A percentile compares a stretch with the other conserved stretches of the same genome.
Evolutionary conservation across 441 rosid species (phyloP).

Genomic region (Populus hybrid): DNA sequence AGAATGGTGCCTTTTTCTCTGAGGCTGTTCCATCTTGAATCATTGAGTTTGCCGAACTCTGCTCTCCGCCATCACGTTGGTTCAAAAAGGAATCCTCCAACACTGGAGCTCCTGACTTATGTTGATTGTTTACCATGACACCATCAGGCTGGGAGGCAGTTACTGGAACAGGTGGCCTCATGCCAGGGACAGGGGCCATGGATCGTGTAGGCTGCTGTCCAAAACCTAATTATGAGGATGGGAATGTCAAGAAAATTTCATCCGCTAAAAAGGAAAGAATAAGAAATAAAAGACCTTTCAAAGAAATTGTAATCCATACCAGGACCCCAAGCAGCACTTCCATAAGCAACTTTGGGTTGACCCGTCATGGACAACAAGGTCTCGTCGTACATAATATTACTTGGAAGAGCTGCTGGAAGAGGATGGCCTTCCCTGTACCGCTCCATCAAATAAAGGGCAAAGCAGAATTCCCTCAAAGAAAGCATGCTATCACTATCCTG

Average conservation of each 20-base stretch:
- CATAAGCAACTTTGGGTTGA: conserved; percentile 56
- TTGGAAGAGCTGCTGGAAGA: conserved; percentile 79
- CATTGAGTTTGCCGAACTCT: conserved; percentile 36
- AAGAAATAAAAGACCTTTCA: conserved; percentile 11
- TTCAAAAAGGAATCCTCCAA: conserved; percentile 62
- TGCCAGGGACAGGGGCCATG: conserved; percentile 53
- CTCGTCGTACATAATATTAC: conserved; percentile 79
- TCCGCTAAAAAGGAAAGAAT: conserved; percentile 4
- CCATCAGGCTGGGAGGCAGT: conserved; percentile 44
- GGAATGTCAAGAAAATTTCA: conserved; percentile 13
- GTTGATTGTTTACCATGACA: conserved; percentile 44
- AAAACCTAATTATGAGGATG: conserved; percentile 50
- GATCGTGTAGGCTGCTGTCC: conserved; percentile 64
- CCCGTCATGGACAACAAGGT: conserved; percentile 79
- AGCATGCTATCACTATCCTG: conserved; percentile 73
- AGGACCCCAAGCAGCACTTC: conserved; percentile 76
- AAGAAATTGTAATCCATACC: conserved; percentile 45
- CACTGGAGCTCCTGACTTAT: conserved; percentile 43
- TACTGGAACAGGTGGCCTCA: conserved; percentile 64
- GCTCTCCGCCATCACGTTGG: conserved; percentile 42
- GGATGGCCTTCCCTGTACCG: conserved; percentile 86
- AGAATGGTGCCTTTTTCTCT: conserved; percentile 57
- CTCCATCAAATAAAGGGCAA: conserved; percentile 95
- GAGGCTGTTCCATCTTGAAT: conserved; percentile 42
- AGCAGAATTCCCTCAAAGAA: conserved; percentile 50